phyloP scores from a whole-genome alignment of 2,329 filamentous ascomycete species.

The Botrytis elliptica region DNA sequence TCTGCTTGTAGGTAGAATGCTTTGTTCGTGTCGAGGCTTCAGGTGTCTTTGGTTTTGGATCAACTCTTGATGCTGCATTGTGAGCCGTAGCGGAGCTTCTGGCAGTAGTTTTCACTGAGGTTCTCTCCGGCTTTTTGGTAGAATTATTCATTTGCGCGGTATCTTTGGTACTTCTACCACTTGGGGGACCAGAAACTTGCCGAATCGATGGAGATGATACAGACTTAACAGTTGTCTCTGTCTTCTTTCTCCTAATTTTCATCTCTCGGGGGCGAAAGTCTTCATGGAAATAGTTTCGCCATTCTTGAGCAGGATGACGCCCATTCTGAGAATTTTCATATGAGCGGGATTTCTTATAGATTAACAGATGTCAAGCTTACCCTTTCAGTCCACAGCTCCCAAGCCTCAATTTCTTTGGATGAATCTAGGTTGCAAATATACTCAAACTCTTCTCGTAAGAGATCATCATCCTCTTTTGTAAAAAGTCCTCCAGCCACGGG shows the following conservation, averaged over 20 bases:
- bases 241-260: constrained; percentile 6
- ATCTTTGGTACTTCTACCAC: neutral
- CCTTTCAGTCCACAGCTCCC: constrained; percentile 32
- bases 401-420: constrained; percentile 32
- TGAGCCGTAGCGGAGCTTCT: neutral
- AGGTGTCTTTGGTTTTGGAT: neutral
- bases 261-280: constrained; percentile 8
- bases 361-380: constrained; percentile 26
- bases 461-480: constrained; percentile 31
- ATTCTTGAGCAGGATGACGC: constrained; percentile 38
- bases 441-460: constrained; percentile 27
- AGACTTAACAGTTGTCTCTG: constrained; percentile 16
- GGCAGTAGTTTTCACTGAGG: neutral
- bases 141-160: neutral
- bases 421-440: constrained; percentile 32
- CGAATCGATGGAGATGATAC: neutral
- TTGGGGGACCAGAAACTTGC: neutral
- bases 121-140: neutral
- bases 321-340: constrained; percentile 28
- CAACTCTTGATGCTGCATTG: neutral
- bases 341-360: constrained; percentile 14
- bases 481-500: constrained; percentile 25
- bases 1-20: neutral
- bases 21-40: neutral
- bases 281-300: constrained; percentile 35